phyloP scores from a whole-genome alignment of 768 basidiomycete species.

The Boletus vinaceobasis region DNA sequence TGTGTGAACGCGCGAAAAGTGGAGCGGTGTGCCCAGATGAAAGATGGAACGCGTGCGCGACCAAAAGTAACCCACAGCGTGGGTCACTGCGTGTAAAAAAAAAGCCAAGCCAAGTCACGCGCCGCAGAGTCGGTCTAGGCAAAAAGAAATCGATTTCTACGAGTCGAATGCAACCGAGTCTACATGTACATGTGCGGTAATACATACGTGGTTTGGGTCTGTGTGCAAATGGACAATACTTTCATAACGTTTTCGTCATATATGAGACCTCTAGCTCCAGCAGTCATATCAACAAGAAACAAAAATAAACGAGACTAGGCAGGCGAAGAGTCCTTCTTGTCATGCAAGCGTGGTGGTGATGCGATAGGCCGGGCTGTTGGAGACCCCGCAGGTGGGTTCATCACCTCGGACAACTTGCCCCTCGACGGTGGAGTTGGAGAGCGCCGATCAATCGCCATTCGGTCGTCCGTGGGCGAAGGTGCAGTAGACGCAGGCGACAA shows the following conservation, averaged over 20 bases:
- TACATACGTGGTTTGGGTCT: slow-evolving; percentile 24
- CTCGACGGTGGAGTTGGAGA: slow-evolving; percentile 51
- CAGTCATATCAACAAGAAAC: slow-evolving; percentile 13
- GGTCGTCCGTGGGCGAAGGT: slow-evolving; percentile 47
- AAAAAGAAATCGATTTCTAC: slow-evolving; percentile 15
- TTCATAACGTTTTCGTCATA: slow-evolving; percentile 24
- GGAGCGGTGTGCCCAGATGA: background rate
- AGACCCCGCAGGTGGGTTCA: slow-evolving; percentile 47
- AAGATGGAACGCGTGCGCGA: background rate
- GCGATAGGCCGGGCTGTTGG: slow-evolving; percentile 50
- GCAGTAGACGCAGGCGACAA: slow-evolving; percentile 59
- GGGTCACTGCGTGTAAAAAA: background rate
- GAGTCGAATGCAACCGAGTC: slow-evolving; percentile 9
- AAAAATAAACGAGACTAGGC: slow-evolving; percentile 6
- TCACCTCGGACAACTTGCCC: slow-evolving; percentile 50
- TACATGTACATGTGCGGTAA: slow-evolving; percentile 29
- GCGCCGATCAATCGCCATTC: slow-evolving; percentile 36
- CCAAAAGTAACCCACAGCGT: too few relatives aligned
- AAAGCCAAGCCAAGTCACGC: background rate
- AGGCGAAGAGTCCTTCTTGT: slow-evolving; percentile 32
- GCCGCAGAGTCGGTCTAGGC: background rate
- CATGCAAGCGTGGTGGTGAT: slow-evolving; percentile 47
- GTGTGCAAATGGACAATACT: slow-evolving; percentile 22
- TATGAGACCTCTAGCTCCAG: slow-evolving; percentile 2
- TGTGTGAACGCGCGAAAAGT: background rate